phyloP scores from a whole-genome alignment of 805 yeast species.

The Pichia cephalocereana region DNA sequence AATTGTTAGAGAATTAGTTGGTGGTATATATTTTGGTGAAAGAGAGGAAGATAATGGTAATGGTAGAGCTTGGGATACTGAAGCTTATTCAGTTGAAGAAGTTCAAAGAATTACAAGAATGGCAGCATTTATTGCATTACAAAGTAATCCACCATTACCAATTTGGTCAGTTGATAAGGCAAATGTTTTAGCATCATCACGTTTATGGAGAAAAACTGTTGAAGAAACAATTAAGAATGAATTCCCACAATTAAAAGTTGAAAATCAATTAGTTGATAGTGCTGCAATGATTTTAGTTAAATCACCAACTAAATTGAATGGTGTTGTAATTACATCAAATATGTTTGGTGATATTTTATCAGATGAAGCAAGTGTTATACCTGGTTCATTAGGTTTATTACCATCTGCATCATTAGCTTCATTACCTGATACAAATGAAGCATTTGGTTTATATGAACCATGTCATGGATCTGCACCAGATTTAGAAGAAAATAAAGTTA shows the following conservation, averaged over 20 bases:
- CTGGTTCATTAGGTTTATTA: conserved; percentile 91
- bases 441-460: conserved; percentile 96
- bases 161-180: conserved; percentile 97
- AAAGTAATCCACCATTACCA: conserved; percentile 88
- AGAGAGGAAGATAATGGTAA: conserved; percentile 85
- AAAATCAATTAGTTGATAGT: conserved; percentile 95
- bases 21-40: conserved; percentile 97
- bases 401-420: conserved; percentile 97
- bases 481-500: conserved; percentile 75
- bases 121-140: conserved; percentile 96
- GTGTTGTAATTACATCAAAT: conserved; percentile 85
- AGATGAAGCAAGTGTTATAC: conserved; percentile 96
- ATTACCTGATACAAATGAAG: conserved; percentile 89
- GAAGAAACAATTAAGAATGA: conserved; percentile 76
- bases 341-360: conserved; percentile 98
- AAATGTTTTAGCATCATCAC: conserved; percentile 89
- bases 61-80: conserved; percentile 89
- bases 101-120: conserved; percentile 93
- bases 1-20: conserved; percentile 94
- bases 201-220: conserved; percentile 94
- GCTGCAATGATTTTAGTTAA: conserved; percentile 98
- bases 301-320: conserved; percentile 84
- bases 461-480: conserved; percentile 99
- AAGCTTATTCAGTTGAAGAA: conserved; percentile 83
- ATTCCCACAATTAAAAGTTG: conserved; percentile 79